Evolutionary conservation across 164 flowering plant species (phyloP), one percentile per base, ranked within the genome.

Genomic region (Houttuynia cordata): DNA sequence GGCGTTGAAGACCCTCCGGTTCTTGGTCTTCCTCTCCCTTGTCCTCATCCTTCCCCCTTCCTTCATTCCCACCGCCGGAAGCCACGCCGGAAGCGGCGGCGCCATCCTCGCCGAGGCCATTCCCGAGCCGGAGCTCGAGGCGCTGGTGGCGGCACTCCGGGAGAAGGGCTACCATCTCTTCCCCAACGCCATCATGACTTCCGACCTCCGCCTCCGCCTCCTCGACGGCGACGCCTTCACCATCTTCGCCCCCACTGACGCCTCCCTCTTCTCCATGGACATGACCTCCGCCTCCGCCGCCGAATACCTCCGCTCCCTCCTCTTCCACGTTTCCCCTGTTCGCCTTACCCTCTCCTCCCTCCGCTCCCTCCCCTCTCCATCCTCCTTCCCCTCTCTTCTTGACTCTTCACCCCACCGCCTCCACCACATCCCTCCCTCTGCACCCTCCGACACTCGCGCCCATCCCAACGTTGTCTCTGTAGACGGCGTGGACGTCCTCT

Each of bases 191-290:
- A 20, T 73, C 41, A 41, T 54, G 55, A 70, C 66, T 0, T 73
- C 73, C 15, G 73, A 73, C 37, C 53, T 73, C 51, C 70, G 42
- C 20, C 56, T 39, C 67, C 67, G 65, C 15, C 56, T 76, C 64
- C 62, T 67, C 53, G 22, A 55, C 51, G 56, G 66, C 24, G 0
- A 39, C 19, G 62, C 63, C 60, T 66, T 71, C 75, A 76, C 79
- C 34, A 39, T 76, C 69, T 71, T 76, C 58, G 73, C 69, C 17
- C 79, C 79, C 12, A 39, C 71, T 10, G 77, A 76, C 49, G 60
- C 73, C 34, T 23, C 71, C 19, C 79, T 76, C 64, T 73, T 73
- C 68, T 62, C 74, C 12, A 76, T 76, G 52, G 77, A 70, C 65
- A 67, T 70, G 72, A 57, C 67, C 49, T 51, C 63, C 4, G 55